Evolutionary conservation across 805 yeast species (phyloP), one percentile per base, ranked within the genome.

Genomic region (Yamadazyma sp.): DNA sequence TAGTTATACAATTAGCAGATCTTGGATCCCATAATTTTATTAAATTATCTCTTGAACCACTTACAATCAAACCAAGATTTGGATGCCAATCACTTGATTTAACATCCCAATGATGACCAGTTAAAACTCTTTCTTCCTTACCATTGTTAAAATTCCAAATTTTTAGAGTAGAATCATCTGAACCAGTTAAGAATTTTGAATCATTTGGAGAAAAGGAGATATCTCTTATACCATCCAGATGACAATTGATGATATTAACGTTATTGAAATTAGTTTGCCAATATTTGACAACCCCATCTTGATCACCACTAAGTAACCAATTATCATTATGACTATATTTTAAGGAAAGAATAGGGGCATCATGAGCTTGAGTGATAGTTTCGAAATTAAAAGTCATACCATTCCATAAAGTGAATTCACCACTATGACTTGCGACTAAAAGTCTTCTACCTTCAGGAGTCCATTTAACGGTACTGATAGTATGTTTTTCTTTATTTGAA

Each of bases 211-310:
- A 77, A 58, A 93, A 93, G 5, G 89, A 82, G 27, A 93, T 73
- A 50, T 87, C 98, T 40, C 95, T 73, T 26, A 93, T 75, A 7
- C 86, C 85, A 56, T 86, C 93, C 4, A 83, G 70, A 54, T 88
- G 95, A 1, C 82, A 88, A 41, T 54, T 53, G 22, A 80, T 57
- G 19, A 86, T 82, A 55, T 91, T 88, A 30, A 94, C 97, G 67
- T 93, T 91, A 62, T 93, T 93, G 68, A 93, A 86, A 60, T 93
- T 93, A 4, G 97, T 95, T 62, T 89, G 98, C 98, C 98, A 93
- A 53, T 84, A 91, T 64, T 93, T 93, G 50, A 93, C 75, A 5
- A 73, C 69, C 17, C 98, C 99, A 38, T 82, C 88, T 50, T 88
- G 91, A 62, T 93, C 98, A 23, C 96, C 96, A 53, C 94, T 82